A percentile compares a stretch with the other conserved stretches of the same genome.
Conservation (phyloP, 164 flowering plant species). For the Chimonanthus praecox region DNA sequence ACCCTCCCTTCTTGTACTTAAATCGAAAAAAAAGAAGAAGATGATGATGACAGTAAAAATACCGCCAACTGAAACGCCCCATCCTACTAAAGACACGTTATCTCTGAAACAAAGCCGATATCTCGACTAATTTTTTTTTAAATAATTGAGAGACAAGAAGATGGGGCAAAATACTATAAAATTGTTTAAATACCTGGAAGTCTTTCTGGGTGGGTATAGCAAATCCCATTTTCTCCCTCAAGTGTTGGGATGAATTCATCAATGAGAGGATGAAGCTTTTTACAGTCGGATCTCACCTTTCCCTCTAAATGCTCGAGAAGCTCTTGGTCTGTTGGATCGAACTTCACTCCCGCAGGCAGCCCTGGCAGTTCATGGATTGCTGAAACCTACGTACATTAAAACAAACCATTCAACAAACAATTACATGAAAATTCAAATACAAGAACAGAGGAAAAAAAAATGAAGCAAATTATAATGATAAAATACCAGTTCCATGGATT, state of each 20-base stretch:
- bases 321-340: conserved; percentile 88
- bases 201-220: conserved; percentile 93
- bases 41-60: too few species aligned
- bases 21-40: too few species aligned
- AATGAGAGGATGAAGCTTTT: conserved; percentile 75
- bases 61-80: too few species aligned
- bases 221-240: conserved; percentile 88
- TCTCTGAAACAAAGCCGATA: too few species aligned
- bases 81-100: too few species aligned
- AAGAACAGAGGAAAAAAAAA: too few species aligned
- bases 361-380: conserved; percentile 72
- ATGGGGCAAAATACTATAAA: background rate
- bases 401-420: background rate
- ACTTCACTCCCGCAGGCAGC: conserved; percentile 93
- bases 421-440: too few species aligned
- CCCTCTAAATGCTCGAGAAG: conserved; percentile 80
- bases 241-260: conserved; percentile 88
- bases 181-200: conserved; percentile 50
- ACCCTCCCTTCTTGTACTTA: too few species aligned
- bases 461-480: too few species aligned
- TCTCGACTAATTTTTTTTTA: too few species aligned
- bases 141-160: background rate
- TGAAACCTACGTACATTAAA: conserved; percentile 14
- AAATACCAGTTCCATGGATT: too few species aligned
- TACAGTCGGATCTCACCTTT: conserved; percentile 44